Percentiles rank a stretch among this genome's conserved stretches.
These are phyloP conservation scores for Colletotrichum chrysophilum DNA, from an alignment of 2,329 filamentous ascomycete genomes.

Conservation along the genomic window DNA sequence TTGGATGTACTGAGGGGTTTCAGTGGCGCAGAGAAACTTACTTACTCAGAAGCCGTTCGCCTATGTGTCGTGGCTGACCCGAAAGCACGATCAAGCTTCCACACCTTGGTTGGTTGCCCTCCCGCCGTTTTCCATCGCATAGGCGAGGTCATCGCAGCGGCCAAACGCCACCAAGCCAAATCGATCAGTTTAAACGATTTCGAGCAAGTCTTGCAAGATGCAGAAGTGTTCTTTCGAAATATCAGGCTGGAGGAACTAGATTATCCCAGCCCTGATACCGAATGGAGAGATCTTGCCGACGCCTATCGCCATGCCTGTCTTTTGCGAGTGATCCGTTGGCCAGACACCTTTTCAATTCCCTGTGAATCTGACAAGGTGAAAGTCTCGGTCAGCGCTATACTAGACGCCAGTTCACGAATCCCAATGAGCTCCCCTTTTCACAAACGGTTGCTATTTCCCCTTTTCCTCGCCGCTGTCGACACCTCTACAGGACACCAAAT, in stretches of 20 bases:
- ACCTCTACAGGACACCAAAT: slow-evolving; percentile 27
- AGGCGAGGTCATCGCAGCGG: slow-evolving; percentile 26
- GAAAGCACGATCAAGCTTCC: slow-evolving; percentile 24
- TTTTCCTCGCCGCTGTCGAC: slow-evolving; percentile 31
- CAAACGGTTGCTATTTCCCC: slow-evolving; percentile 31
- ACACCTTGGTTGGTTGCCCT: slow-evolving; percentile 31
- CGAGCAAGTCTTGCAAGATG: slow-evolving; percentile 14
- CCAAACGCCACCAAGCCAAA: slow-evolving; percentile 22
- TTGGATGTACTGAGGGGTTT: slow-evolving; percentile 32
- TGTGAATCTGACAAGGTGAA: slow-evolving; percentile 27
- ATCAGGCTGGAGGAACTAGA: slow-evolving; percentile 27
- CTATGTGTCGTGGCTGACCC: slow-evolving; percentile 27
- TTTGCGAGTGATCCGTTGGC: slow-evolving; percentile 29
- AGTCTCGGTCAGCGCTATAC: slow-evolving; percentile 26
- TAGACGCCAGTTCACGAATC: slow-evolving; percentile 28
- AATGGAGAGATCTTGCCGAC: slow-evolving; percentile 32
- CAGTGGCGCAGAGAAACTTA: slow-evolving; percentile 34
- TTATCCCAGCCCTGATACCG: slow-evolving; percentile 29
- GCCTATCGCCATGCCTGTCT: slow-evolving; percentile 34
- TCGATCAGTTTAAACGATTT: slow-evolving; percentile 10
- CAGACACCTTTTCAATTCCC: slow-evolving; percentile 27
- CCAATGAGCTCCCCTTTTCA: slow-evolving; percentile 27
- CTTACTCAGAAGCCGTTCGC: slow-evolving; percentile 28
- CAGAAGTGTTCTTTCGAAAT: slow-evolving; percentile 29
- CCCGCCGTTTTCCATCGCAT: slow-evolving; percentile 29